phyloP scores from a whole-genome alignment of 1,139 yeast species.

The Arxiozyma bovina region DNA sequence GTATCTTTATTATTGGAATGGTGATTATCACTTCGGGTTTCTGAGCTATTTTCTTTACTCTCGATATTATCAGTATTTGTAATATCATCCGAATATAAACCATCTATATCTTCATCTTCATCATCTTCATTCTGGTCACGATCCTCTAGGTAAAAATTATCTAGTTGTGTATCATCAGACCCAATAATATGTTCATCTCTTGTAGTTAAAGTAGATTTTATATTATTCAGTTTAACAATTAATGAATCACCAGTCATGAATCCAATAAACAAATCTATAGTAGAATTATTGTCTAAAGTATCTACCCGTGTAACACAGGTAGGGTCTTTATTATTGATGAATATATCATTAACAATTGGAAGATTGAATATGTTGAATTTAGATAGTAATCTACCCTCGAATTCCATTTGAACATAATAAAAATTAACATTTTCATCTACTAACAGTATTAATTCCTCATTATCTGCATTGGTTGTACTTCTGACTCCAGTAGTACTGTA shows the following conservation, averaged over 20 bases:
- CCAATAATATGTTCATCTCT: constrained; percentile 14
- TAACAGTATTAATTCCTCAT: constrained; percentile 19
- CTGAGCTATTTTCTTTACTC: neutral
- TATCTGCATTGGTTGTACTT: neutral
- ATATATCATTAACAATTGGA: constrained; percentile 28
- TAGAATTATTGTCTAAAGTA: constrained; percentile 9
- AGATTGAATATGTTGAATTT: constrained; percentile 24
- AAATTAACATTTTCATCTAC: constrained; percentile 24
- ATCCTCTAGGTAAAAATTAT: neutral
- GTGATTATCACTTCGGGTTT: neutral
- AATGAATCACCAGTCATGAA: constrained; percentile 29
- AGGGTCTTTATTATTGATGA: constrained; percentile 21
- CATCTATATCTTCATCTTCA: constrained; percentile 26
- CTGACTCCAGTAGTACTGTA: constrained; percentile 3
- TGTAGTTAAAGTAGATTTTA: constrained; percentile 24
- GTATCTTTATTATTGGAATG: constrained; percentile 16
- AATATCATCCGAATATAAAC: constrained; percentile 30
- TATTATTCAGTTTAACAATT: constrained; percentile 24
- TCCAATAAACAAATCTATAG: constrained; percentile 24
- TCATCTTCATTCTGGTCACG: constrained; percentile 8
- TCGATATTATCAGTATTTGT: constrained; percentile 25
- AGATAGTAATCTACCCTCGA: constrained; percentile 28
- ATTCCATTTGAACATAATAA: constrained; percentile 22
- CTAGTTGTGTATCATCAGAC: neutral
- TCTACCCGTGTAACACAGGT: constrained; percentile 21